Base-by-base conservation (phyloP, 1,284 basidiomycete species). In the Exobasidium rhododendri region DNA sequence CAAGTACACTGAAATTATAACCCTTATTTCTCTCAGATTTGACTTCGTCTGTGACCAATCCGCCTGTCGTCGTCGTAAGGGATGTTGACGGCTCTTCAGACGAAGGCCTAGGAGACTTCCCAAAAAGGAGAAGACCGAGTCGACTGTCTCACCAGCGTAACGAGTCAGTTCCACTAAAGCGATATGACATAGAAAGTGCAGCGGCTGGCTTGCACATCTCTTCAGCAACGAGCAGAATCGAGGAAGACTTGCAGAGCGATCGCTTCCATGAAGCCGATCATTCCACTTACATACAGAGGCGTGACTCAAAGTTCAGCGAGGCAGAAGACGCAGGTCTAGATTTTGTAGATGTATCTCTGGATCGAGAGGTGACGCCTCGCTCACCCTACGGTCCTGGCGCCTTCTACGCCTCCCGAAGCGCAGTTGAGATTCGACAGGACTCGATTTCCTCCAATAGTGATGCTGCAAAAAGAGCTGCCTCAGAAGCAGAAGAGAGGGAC, bases 401-500 rank as follows among this genome's bases (percentile, higher is more conserved):
- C 20, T 32, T 35, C n/a, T 11, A 20, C 17, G 44, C 30, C 7
- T 40, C 56, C 1, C 35, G 54, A 20, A 58, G 56, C 54, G 43
- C 32, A 5, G 60, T 62, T 40, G 61, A 62, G 54, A 61, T 62
- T 11, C 43, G 61, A 6, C 40, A 62, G 26, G 61, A 62, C 44
- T 62, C 53, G 4, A 50, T 62, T 22, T 55, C 59, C 5, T 56
- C 45, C 26, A 29, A 46, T 3, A 52, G 46, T 30, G 29, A 6
- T 14, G 44, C 26, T 22, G 43, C 45, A 11, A 29, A 32, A 32
- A 20, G 10, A 6, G n/a, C 44, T 4, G 56, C 31, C 17, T 13
- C 10, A 30, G 45, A 26, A 45, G 58, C 20, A 13, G 58, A 28
- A 26, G 20, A 45, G 20, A 22, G 58, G 30, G 30, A 30, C 5